A percentile compares a stretch with the other conserved stretches of the same genome.
These are phyloP conservation scores for Lecanicillium sp. DNA, from an alignment of 2,329 filamentous ascomycete genomes.

Conservation along the genomic window DNA sequence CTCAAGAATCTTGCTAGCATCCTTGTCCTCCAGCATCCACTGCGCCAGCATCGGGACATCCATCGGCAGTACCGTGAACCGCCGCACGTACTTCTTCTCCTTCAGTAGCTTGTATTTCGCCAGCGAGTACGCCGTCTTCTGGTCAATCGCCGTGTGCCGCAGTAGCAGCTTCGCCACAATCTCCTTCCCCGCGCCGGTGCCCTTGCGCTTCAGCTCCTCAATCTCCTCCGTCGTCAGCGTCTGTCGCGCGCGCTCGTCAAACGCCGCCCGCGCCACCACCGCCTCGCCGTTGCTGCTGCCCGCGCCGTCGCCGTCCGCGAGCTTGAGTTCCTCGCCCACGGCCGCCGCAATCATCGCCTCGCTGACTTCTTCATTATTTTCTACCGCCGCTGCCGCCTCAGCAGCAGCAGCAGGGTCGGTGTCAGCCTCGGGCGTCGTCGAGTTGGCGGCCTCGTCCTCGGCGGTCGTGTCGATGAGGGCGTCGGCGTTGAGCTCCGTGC, in stretches of 20 bases:
- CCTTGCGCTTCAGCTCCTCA: slow-evolving; percentile 67
- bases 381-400: slow-evolving; percentile 26
- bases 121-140: slow-evolving; percentile 89
- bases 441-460: slow-evolving; percentile 30
- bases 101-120: slow-evolving; percentile 96
- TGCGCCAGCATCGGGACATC: slow-evolving; percentile 71
- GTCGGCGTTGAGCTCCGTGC: slow-evolving; percentile 78
- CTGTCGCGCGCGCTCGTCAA: slow-evolving; percentile 63
- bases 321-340: slow-evolving; percentile 37
- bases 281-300: slow-evolving; percentile 25
- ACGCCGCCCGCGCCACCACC: slow-evolving; percentile 48
- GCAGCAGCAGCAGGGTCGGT: too few species aligned
- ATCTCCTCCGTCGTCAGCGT: slow-evolving; percentile 71
- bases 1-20: slow-evolving; percentile 76
- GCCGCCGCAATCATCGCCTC: slow-evolving; percentile 32
- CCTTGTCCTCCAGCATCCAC: slow-evolving; percentile 74
- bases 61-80: slow-evolving; percentile 79
- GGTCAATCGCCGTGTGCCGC: slow-evolving; percentile 81
- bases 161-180: slow-evolving; percentile 89
- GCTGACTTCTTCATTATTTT: slow-evolving; percentile 34
- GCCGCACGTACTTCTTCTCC: slow-evolving; percentile 83
- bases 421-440: slow-evolving; percentile 21
- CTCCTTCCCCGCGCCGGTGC: slow-evolving; percentile 74
- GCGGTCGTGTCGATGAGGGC: slow-evolving; percentile 47
- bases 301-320: slow-evolving; percentile 29